phyloP scores from a whole-genome alignment of 2,329 filamentous ascomycete genomes.

The Penicillium polonicum region DNA sequence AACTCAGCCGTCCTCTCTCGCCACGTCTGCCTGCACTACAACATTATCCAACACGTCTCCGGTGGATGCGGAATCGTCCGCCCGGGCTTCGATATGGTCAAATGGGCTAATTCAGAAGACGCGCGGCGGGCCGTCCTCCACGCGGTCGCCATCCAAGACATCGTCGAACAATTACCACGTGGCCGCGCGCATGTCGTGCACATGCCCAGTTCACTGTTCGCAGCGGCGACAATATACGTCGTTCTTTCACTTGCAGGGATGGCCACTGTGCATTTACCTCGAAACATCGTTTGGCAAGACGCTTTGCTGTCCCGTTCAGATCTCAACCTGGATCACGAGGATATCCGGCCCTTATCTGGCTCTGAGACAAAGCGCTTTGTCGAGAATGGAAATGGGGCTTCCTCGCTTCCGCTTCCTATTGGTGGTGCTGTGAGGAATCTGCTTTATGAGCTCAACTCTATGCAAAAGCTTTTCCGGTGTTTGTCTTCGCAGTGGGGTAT shows the following conservation, averaged over 20 bases:
- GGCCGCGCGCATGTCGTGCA: conserved; percentile 48
- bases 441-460: conserved; percentile 49
- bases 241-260: conserved; percentile 43
- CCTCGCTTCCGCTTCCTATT: conserved; percentile 20
- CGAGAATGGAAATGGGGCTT: conserved; percentile 25
- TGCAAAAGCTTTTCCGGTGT: conserved; percentile 49
- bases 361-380: conserved; percentile 44
- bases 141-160: conserved; percentile 48
- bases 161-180: conserved; percentile 46
- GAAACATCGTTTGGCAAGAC: conserved; percentile 44
- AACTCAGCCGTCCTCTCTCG: conserved; percentile 43
- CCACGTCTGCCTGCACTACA: conserved; percentile 41
- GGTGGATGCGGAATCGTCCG: conserved; percentile 29
- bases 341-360: conserved; percentile 21
- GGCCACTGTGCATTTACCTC: conserved; percentile 40
- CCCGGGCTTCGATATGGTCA: conserved; percentile 37
- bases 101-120: conserved; percentile 42
- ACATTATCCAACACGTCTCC: conserved; percentile 44
- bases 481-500: conserved; percentile 48
- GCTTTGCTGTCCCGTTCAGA: conserved; percentile 35
- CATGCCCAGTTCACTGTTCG: conserved; percentile 47
- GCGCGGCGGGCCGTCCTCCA: conserved; percentile 45
- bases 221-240: conserved; percentile 45
- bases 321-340: conserved; percentile 28
- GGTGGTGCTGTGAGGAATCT: conserved; percentile 39